Conservation (phyloP, 148 eudicot genomes). For the Cornus kousa region DNA sequence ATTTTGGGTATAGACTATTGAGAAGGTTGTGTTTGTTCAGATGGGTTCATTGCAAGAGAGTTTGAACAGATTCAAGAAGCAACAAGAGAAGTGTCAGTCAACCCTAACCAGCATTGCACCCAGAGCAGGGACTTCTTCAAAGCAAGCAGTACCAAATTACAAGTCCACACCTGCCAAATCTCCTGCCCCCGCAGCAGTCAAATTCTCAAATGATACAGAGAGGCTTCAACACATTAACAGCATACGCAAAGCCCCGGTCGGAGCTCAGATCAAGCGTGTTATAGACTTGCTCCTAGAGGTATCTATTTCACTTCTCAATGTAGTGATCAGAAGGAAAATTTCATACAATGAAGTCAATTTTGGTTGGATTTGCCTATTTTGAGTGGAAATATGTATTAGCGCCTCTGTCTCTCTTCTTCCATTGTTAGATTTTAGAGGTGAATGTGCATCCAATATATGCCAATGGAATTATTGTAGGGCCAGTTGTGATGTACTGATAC, state of each 20-base stretch:
- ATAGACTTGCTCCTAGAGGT: constrained; percentile 78
- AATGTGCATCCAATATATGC: background rate
- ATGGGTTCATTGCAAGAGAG: constrained; percentile 70
- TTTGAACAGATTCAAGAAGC: constrained; percentile 62
- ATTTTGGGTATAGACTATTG: background rate
- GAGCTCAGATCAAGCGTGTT: constrained; percentile 95
- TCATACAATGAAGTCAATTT: background rate
- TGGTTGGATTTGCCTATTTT: background rate
- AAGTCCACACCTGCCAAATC: constrained; percentile 42
- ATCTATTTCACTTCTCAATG: background rate
- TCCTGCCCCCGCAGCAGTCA: constrained; percentile 53
- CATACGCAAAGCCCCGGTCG: constrained; percentile 80
- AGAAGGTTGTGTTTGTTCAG: constrained; percentile 16
- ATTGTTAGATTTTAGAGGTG: background rate
- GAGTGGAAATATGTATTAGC: background rate
- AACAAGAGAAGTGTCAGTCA: constrained; percentile 84
- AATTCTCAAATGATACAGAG: constrained; percentile 87
- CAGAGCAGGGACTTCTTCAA: constrained; percentile 31
- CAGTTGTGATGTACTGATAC: background rate
- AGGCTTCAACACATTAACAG: constrained; percentile 79
- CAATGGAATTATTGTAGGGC: background rate
- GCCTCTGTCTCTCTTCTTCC: background rate
- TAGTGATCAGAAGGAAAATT: background rate
- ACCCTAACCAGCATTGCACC: constrained; percentile 69
- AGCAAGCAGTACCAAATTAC: constrained; percentile 32